These are phyloP conservation scores for Nidula niveotomentosa DNA, from an alignment of 1,284 basidiomycete species.

Conservation along the genomic window DNA sequence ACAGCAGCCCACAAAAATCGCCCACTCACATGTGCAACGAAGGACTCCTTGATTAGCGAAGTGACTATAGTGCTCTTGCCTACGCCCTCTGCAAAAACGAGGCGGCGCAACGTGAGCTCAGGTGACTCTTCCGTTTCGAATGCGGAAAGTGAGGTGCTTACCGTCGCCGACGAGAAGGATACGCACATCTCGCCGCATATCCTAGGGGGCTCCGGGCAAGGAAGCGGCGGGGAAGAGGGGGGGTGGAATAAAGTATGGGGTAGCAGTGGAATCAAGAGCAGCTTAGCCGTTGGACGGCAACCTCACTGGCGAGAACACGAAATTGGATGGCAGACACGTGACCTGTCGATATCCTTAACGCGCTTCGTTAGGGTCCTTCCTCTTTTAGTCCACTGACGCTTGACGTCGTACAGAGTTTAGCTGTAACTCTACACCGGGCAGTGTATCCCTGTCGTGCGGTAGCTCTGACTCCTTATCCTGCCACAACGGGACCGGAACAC, in stretches of 20 bases:
- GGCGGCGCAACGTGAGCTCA: constrained; percentile 8
- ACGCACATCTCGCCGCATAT: constrained; percentile 87
- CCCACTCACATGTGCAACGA: constrained; percentile 77
- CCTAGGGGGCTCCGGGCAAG: constrained; percentile 8
- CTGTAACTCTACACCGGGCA: too few species aligned
- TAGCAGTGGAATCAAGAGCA: not conserved
- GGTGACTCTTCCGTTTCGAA: too few species aligned
- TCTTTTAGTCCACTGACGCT: too few species aligned
- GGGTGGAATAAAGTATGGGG: not conserved
- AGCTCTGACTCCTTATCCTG: too few species aligned
- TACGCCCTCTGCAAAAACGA: constrained; percentile 69
- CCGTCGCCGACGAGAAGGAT: constrained; percentile 95
- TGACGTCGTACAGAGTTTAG: too few species aligned
- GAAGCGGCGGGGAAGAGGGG: not conserved
- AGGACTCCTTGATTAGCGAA: constrained; percentile 93
- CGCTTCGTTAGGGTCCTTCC: too few species aligned
- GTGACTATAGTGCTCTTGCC: constrained; percentile 96
- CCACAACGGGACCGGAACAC: too few species aligned
- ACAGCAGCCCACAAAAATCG: constrained; percentile 3
- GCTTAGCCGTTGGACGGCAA: not conserved
- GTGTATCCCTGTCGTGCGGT: too few species aligned
- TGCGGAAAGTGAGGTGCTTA: constrained; percentile 25
- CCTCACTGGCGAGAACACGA: not conserved
- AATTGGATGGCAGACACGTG: not conserved
- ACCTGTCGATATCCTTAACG: not conserved